Conservation (phyloP, 1,284 basidiomycete species). For the Termitomyces sp. region DNA sequence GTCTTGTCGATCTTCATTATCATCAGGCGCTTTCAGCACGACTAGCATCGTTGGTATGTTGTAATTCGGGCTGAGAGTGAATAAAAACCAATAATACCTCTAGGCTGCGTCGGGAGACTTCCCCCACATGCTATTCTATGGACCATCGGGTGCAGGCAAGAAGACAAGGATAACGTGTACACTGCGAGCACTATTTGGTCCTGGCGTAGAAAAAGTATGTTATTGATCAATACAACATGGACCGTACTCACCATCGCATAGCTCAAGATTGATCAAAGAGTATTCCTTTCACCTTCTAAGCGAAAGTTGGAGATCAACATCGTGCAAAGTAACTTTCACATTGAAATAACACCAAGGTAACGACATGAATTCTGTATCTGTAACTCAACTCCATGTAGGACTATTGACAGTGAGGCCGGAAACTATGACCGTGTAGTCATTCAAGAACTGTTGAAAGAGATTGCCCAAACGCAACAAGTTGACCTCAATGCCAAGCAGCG, state of each 20-base stretch:
- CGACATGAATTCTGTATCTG: background rate
- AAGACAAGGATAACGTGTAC: conserved; percentile 95
- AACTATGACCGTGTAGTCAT: conserved; percentile 95
- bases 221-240: background rate
- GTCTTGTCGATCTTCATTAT: conserved; percentile 86
- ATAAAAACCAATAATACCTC: background rate
- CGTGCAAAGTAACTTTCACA: conserved; percentile 96
- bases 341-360: conserved; percentile 95
- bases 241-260: conserved; percentile 27
- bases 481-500: conserved; percentile 93
- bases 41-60: conserved; percentile 71
- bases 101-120: conserved; percentile 90
- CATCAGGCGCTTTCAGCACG: conserved; percentile 80
- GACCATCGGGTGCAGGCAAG: conserved; percentile 95
- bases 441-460: conserved; percentile 97
- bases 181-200: conserved; percentile 85
- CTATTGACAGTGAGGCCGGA: conserved; percentile 77
- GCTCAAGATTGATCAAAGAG: conserved; percentile 98
- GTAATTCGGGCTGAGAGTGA: background rate
- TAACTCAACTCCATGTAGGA: background rate
- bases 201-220: conserved; percentile 86
- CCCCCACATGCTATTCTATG: conserved; percentile 97
- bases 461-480: conserved; percentile 98
- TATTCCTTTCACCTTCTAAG: conserved; percentile 93
- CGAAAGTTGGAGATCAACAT: conserved; percentile 96